These are phyloP conservation scores for Yarrowia keelungensis DNA, from an alignment of 805 yeast genomes.

Conservation along the genomic window DNA sequence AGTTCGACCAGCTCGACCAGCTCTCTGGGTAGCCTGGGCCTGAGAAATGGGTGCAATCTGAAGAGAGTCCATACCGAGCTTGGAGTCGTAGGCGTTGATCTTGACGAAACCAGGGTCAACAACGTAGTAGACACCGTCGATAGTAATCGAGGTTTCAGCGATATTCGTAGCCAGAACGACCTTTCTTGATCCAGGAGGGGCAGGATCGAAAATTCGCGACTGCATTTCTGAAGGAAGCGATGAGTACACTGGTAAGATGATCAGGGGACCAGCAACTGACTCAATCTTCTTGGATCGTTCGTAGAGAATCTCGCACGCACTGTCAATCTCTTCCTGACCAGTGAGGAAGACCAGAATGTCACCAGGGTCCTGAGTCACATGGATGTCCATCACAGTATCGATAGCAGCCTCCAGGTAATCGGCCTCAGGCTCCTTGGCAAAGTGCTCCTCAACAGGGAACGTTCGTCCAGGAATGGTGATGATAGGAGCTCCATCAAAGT, in stretches of 20 bases:
- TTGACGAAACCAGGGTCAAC: slow-evolving; percentile 96
- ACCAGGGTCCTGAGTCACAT: slow-evolving; percentile 64
- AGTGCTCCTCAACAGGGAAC: slow-evolving; percentile 87
- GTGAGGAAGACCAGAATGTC: slow-evolving; percentile 91
- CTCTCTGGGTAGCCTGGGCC: slow-evolving; percentile 95
- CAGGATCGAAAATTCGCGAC: slow-evolving; percentile 79
- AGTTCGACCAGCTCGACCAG: slow-evolving; percentile 98
- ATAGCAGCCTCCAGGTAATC: slow-evolving; percentile 90
- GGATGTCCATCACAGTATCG: slow-evolving; percentile 87
- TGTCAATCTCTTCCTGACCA: slow-evolving; percentile 96
- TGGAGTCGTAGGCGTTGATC: slow-evolving; percentile 86
- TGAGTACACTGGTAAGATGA: slow-evolving; percentile 88
- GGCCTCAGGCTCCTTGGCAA: slow-evolving; percentile 85
- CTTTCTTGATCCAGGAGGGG: slow-evolving; percentile 79
- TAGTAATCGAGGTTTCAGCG: slow-evolving; percentile 96
- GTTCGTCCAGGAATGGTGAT: slow-evolving; percentile 90
- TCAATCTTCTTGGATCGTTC: slow-evolving; percentile 74
- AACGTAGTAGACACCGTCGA: slow-evolving; percentile 93
- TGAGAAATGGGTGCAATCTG: slow-evolving; percentile 87
- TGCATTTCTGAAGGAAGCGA: slow-evolving; percentile 88
- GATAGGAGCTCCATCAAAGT: slow-evolving; percentile 84
- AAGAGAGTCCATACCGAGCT: slow-evolving; percentile 86
- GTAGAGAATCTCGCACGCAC: slow-evolving; percentile 73
- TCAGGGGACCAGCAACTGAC: slow-evolving; percentile 61
- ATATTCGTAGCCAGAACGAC: slow-evolving; percentile 95